phyloP scores from a whole-genome alignment of 1,139 yeast genomes.

The Blastobotrys apis region DNA sequence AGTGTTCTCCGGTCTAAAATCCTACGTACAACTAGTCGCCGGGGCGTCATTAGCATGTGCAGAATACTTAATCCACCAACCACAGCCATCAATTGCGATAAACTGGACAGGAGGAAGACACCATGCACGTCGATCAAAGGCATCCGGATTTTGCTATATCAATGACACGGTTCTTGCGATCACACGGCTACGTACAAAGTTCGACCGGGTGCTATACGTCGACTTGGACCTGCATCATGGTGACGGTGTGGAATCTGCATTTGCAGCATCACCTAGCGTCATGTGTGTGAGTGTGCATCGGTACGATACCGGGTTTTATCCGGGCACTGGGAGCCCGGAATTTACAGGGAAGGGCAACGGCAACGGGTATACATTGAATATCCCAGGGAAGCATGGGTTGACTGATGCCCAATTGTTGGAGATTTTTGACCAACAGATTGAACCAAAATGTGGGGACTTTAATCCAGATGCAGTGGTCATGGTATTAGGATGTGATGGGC shows the following conservation, averaged over 20 bases:
- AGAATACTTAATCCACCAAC: conserved; percentile 29
- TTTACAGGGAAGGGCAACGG: conserved; percentile 42
- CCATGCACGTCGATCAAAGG: conserved; percentile 53
- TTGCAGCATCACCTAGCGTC: conserved; percentile 52
- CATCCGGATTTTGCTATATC: conserved; percentile 72
- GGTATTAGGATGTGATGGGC: conserved; percentile 73
- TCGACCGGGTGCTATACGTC: conserved; percentile 52
- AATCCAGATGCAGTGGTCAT: conserved; percentile 54
- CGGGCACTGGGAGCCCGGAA: conserved; percentile 56
- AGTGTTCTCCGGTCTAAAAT: conserved; percentile 49
- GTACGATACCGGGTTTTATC: conserved; percentile 63
- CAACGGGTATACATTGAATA: conserved; percentile 42
- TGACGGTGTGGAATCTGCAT: conserved; percentile 72
- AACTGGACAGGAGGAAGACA: conserved; percentile 84
- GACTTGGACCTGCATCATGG: conserved; percentile 79
- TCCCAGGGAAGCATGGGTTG: conserved; percentile 58
- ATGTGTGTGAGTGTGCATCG: conserved; percentile 63
- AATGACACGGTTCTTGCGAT: conserved; percentile 64
- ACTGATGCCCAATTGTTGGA: conserved; percentile 42
- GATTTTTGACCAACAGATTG: conserved; percentile 42
- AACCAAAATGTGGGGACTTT: conserved; percentile 41
- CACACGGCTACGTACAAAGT: conserved; percentile 43
- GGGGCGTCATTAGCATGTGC: conserved; percentile 59
- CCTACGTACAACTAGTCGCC: conserved; percentile 49
- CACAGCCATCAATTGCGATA: conserved; percentile 40